A percentile compares a stretch with the other conserved stretches of the same genome.
These are phyloP conservation scores for Novymonas esmeraldas DNA, from an alignment of 208 protist genomes.

Conservation along the genomic window DNA sequence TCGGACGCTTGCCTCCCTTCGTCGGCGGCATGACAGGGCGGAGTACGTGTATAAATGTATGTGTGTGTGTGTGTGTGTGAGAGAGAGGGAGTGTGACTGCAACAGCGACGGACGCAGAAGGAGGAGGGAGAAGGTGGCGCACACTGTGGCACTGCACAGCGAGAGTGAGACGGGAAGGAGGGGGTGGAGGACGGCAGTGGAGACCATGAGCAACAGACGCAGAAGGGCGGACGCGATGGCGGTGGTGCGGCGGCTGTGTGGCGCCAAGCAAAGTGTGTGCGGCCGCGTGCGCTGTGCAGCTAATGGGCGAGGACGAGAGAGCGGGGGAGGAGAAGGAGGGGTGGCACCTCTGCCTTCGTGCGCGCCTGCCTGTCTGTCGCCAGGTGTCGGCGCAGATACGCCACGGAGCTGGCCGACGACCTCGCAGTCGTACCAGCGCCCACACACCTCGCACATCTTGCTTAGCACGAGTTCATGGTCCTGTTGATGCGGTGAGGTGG, in stretches of 20 bases:
- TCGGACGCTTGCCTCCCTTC: slow-evolving; percentile 86
- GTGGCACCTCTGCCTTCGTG: too few relatives aligned
- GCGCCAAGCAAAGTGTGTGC: not conserved
- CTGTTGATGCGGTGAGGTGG: too few relatives aligned
- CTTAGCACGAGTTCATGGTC: too few relatives aligned
- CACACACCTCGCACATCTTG: too few relatives aligned
- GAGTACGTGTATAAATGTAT: not conserved
- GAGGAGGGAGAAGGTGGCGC: not conserved
- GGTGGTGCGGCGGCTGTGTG: not conserved
- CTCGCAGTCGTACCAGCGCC: too few relatives aligned
- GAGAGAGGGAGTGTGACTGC: not conserved
- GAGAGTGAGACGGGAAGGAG: not conserved
- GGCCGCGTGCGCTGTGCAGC: not conserved
- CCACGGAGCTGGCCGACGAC: too few relatives aligned
- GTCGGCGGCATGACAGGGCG: slow-evolving; percentile 74
- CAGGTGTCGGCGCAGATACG: too few relatives aligned
- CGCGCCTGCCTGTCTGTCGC: too few relatives aligned
- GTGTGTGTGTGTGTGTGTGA: not conserved
- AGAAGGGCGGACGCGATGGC: too few relatives aligned
- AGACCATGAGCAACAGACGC: too few relatives aligned
- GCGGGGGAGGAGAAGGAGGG: not conserved
- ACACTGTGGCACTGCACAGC: too few relatives aligned
- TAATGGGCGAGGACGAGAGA: not conserved
- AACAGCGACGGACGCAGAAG: too few relatives aligned
- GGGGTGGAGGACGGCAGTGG: not conserved